Evolutionary conservation across 108 stramenopile species (phyloP).

Genomic region (Skeletonema potamos): DNA sequence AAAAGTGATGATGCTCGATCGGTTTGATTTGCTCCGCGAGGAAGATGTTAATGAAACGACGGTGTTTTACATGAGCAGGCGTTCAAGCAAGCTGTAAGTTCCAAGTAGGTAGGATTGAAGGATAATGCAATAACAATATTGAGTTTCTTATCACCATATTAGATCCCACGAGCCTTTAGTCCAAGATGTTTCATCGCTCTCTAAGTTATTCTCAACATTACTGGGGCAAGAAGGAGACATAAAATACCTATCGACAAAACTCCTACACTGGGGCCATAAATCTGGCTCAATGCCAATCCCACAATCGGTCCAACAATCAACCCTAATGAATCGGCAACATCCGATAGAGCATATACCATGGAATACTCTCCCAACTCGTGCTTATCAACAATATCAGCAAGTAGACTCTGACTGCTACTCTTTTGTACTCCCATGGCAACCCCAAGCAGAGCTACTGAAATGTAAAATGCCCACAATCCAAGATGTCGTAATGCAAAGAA

Average conservation of each 20-base stretch:
- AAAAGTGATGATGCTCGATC: conserved; percentile 75
- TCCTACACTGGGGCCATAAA: conserved; percentile 17
- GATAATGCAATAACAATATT: too few species aligned
- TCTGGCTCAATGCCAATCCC: conserved; percentile 22
- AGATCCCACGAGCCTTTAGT: too few species aligned
- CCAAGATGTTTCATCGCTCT: too few species aligned
- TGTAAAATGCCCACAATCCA: conserved; percentile 31
- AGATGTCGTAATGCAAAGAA: conserved; percentile 28
- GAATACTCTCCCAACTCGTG: conserved; percentile 28
- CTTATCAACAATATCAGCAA: conserved; percentile 34
- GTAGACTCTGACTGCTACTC: conserved; percentile 27
- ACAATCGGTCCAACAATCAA: conserved; percentile 39
- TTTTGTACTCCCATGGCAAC: conserved; percentile 18
- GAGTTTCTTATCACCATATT: too few species aligned
- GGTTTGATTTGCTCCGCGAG: conserved; percentile 54
- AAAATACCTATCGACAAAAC: conserved; percentile 14
- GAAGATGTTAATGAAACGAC: neutral
- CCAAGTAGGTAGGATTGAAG: too few species aligned
- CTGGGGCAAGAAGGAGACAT: conserved; percentile 16
- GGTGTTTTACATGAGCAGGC: neutral
- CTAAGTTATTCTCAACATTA: conserved; percentile 15
- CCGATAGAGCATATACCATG: conserved; percentile 32
- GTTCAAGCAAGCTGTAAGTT: neutral
- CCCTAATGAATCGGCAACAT: conserved; percentile 35
- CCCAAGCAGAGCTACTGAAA: conserved; percentile 17